Base-by-base conservation (phyloP, 192 early-diverging fungal genomes). In the Backusella tuberculispora region DNA sequence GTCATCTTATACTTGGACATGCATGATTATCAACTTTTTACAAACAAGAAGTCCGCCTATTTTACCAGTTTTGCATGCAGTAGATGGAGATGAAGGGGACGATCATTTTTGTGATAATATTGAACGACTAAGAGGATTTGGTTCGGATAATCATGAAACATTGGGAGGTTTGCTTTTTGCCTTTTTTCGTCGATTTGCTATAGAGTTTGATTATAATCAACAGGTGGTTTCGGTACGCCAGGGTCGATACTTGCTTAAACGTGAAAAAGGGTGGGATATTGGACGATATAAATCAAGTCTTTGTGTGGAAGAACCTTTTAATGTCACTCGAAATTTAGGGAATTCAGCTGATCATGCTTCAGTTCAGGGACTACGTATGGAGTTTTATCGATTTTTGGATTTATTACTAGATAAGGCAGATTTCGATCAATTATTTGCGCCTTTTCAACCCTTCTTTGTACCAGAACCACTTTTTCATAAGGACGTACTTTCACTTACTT, bases 301-400 rank as follows among this genome's bases (percentile, higher is more conserved):
- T 21, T 96, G 96, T 78, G 90, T 98, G 14, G 97, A 99, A 73
- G 96, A 98, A 81, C 96, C 96, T 7, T 95, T 99, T 74, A 90
- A 95, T 74, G 90, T 92, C 0, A 86, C 88, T 72, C 86, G 96
- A 41, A 99, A 99, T 64, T 86, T 99, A 4, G 96, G 93, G 0
- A 97, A 99, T 71, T 94, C 93, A 24, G 94, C 94, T 2, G 96
- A 97, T 81, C 87, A 83, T 29, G 82, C 85, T 0, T 90, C 91
- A 8, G 91, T 97, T 6, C 86, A 88, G 40, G 96, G 95, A 13
- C 77, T 98, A 63, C 81, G 91, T 37, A 74, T 82, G n/a, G 97
- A 98, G 82, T 94, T 96, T 72, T 84, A 86, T 63, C 87, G 97
- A 5, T 93, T 90, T 5, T 83, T 92, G 46, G 76, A 78, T 37